These are phyloP conservation scores for Fonsecaea pugnacius DNA, from an alignment of 2,329 filamentous ascomycete genomes.

Conservation along the genomic window DNA sequence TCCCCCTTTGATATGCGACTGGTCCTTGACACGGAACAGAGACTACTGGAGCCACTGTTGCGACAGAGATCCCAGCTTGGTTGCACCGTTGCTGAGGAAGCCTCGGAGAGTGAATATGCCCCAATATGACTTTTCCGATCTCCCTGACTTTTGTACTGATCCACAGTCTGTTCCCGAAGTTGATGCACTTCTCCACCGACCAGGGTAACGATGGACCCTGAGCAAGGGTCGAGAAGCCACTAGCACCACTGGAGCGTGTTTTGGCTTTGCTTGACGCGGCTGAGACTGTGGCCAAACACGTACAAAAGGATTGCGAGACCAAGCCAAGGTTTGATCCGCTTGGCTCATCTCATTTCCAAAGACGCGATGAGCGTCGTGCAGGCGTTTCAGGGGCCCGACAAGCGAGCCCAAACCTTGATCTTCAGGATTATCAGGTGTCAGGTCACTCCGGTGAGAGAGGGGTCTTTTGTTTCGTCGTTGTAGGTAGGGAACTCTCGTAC, in stretches of 20 bases:
- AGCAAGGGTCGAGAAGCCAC: conserved; percentile 1
- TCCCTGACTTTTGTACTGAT: background rate
- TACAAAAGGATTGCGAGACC: conserved; percentile 9
- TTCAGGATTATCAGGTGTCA: background rate
- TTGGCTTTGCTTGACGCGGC: conserved; percentile 2
- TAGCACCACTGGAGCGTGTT: background rate
- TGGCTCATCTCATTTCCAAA: conserved; percentile 14
- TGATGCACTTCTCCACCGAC: background rate
- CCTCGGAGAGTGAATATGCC: background rate
- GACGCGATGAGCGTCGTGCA: conserved; percentile 13
- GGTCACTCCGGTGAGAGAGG: background rate
- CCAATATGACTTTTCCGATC: background rate
- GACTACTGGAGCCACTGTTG: conserved; percentile 18
- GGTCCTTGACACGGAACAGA: conserved; percentile 13
- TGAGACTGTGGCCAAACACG: conserved; percentile 18
- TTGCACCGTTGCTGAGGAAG: conserved; percentile 6
- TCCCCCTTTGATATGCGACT: conserved; percentile 9
- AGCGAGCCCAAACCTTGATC: background rate
- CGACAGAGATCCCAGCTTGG: conserved; percentile 20
- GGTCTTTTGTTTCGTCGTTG: background rate
- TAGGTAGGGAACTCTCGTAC: background rate
- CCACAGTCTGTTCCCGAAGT: background rate
- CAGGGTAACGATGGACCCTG: background rate
- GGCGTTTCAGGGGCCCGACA: conserved; percentile 16
- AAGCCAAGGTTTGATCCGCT: conserved; percentile 19